Evolutionary conservation across 2,329 filamentous ascomycete species (phyloP).

Genomic region (Aspergillus sojae): DNA sequence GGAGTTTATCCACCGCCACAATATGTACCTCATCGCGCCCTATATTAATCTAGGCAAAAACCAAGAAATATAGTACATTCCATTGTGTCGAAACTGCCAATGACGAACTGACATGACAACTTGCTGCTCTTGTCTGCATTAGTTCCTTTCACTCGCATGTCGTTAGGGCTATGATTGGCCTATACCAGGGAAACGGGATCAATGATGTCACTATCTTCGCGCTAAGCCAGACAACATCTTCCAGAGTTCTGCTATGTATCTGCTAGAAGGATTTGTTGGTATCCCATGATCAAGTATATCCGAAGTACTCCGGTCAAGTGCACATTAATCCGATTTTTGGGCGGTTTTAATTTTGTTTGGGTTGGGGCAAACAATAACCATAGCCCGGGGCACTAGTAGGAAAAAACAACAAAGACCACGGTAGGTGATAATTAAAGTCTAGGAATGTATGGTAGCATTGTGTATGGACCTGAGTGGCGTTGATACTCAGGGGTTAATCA

Average conservation of each 20-base stretch:
- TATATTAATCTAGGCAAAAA: background rate
- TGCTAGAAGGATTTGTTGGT: background rate
- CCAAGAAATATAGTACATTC: background rate
- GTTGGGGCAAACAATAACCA: background rate
- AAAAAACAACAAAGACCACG: background rate
- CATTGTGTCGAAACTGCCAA: background rate
- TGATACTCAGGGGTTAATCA: background rate
- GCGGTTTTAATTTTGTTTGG: background rate
- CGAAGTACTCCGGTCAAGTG: background rate
- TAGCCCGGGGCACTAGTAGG: no score
- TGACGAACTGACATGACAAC: background rate
- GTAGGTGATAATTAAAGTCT: background rate
- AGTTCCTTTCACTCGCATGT: background rate
- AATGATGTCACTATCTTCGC: background rate
- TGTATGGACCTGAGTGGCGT: background rate
- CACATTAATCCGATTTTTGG: no score
- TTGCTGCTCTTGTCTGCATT: background rate
- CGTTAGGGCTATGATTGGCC: conserved; percentile 1
- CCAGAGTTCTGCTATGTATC: no score
- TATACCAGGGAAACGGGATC: background rate
- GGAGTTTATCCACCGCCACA: background rate
- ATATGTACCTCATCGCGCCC: background rate
- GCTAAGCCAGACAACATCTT: background rate
- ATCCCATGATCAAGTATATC: background rate
- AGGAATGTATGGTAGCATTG: background rate